Conservation (phyloP, 768 basidiomycete species). For the Tulasnella sp. region DNA sequence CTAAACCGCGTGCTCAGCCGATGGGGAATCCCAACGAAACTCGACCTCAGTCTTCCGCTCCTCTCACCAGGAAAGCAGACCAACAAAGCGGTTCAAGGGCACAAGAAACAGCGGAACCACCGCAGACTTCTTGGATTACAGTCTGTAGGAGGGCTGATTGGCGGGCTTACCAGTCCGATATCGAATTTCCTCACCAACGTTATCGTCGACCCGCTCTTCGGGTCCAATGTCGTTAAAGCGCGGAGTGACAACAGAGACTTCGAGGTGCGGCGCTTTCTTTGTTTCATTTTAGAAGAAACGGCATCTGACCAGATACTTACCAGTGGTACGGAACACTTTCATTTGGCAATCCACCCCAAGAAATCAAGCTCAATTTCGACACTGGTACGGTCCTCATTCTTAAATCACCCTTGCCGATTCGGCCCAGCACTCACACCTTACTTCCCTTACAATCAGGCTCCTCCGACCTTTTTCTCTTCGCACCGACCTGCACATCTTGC, state of each 20-base stretch:
- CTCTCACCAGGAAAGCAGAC: neutral
- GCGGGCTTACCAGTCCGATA: neutral
- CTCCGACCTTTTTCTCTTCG: neutral
- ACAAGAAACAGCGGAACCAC: neutral
- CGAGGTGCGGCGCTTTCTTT: neutral
- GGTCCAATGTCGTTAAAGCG: constrained; percentile 6
- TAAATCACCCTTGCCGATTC: neutral
- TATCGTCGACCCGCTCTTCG: constrained; percentile 4
- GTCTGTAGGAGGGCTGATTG: neutral
- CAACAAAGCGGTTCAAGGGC: neutral
- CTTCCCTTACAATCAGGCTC: neutral
- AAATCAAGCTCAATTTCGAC: constrained; percentile 13
- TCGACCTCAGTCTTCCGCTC: neutral
- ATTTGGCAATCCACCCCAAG: neutral
- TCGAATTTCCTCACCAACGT: neutral
- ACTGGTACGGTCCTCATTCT: neutral
- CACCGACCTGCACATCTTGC: neutral
- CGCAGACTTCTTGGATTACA: neutral
- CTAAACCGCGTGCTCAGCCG: neutral
- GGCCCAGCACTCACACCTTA: neutral
- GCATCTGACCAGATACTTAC: neutral
- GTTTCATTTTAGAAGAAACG: neutral
- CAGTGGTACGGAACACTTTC: constrained; percentile 13
- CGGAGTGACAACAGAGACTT: neutral
- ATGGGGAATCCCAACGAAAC: neutral